Evolutionary conservation across 352 stramenopile genomes (phyloP), one percentile per base, ranked within the genome.

Genomic region (Globisporangium acanthophoron): DNA sequence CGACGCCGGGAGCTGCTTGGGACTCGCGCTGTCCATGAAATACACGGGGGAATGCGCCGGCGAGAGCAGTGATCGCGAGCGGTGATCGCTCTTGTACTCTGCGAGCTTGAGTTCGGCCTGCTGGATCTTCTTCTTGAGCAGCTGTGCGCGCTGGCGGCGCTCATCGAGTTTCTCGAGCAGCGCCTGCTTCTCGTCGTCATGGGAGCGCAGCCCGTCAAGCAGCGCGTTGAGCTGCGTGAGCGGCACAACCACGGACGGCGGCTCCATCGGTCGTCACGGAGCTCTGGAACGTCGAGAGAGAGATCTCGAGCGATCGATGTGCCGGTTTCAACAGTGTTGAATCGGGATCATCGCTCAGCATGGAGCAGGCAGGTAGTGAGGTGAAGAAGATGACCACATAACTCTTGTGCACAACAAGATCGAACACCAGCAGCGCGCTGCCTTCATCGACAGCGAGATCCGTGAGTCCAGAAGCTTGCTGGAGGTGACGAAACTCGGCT

Each of bases 21-120:
- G 35, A 13, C 29, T 51, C 5, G 31, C 27, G 16, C 4, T 16
- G 12, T 62, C 29, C 4, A 40, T 53, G 39, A 46, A 48, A 7
- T 20, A 46, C 46, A 61, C 55, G 18, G 46, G 37, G 24, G 55
- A 56, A n/a, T 13, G 20, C 29, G 37, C 15, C 1, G 48, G 59
- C 4, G 47, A 57, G 20, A 67, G 49, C 39, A 72, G 49, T 6
- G 56, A 48, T 29, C 72, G 83, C 49, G 79, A 65, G 1, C 69
- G 67, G 54, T 87, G 74, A 27, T 78, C 71, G 20, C 63, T 63
- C 46, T 75, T 75, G 65, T 76, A 76, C 58, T 79, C 68, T 44
- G 61, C 63, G 18, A 85, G 73, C 53, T 64, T 71, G 21, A 73
- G 66, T 58, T 87, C 74, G n/a, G 85, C 53, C 0, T 76, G 67